Conservation (phyloP, 352 stramenopile species). For the Globisporangium camurandrum region DNA sequence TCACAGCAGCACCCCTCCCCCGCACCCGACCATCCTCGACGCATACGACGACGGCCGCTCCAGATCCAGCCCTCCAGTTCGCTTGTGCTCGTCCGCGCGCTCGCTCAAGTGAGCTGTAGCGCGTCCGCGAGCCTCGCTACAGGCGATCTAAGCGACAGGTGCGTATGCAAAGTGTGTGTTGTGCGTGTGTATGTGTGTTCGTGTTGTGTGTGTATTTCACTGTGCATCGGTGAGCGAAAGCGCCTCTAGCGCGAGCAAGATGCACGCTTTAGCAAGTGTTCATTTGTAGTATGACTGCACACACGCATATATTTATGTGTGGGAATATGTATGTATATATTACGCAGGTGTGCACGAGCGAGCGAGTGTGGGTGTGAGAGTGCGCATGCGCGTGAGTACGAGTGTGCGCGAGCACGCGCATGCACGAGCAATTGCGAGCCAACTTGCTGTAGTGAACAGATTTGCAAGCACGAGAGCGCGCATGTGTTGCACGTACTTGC, state of each 20-base stretch:
- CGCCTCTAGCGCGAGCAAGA: too few relatives aligned
- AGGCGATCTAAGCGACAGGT: too few relatives aligned
- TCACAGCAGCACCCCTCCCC: too few relatives aligned
- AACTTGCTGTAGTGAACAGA: not conserved
- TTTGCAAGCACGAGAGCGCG: not conserved
- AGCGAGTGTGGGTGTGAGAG: too few relatives aligned
- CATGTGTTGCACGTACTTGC: too few relatives aligned
- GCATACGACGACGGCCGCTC: not conserved
- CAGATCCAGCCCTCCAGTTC: not conserved
- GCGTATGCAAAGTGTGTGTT: not conserved
- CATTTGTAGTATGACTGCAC: not conserved
- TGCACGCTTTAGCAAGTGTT: not conserved
- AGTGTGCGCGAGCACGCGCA: too few relatives aligned
- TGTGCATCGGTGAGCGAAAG: not conserved
- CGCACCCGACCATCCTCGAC: too few relatives aligned
- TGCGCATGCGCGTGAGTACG: too few relatives aligned
- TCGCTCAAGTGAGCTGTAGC: not conserved
- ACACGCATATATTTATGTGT: not conserved
- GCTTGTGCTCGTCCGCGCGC: not conserved
- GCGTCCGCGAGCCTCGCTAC: too few relatives aligned
- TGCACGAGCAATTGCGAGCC: too few relatives aligned
- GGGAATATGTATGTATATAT: not conserved
- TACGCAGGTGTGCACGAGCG: not conserved
- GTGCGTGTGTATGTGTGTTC: not conserved
- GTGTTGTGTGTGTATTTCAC: not conserved